Evolutionary conservation across 495 filamentous ascomycete species (phyloP).

Genomic region (Penicillium cosmopolitanum): DNA sequence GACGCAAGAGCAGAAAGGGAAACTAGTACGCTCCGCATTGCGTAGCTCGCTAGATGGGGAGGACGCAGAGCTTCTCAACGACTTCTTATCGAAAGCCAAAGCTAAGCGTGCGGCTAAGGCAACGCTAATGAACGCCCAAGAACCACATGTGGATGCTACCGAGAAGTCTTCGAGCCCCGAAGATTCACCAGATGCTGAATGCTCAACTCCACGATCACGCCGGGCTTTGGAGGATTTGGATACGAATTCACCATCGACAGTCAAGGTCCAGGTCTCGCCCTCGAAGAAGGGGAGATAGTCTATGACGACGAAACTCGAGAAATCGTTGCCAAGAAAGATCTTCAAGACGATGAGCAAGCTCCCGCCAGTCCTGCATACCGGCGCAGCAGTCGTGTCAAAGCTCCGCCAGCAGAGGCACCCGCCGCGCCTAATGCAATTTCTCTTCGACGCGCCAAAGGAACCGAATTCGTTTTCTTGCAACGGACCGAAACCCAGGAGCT

Average conservation of each 20-base stretch:
- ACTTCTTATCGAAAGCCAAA: conserved; percentile 63
- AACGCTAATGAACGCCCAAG: conserved; percentile 29
- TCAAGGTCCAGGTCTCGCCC: conserved; percentile 41
- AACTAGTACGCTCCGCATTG: conserved; percentile 45
- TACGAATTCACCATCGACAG: conserved; percentile 57
- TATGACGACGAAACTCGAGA: conserved; percentile 19
- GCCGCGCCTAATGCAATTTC: conserved; percentile 53
- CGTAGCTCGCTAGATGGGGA: conserved; percentile 54
- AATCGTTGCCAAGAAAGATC: conserved; percentile 23
- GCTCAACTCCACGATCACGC: conserved; percentile 46
- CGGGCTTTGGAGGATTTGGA: conserved; percentile 56
- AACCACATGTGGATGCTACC: conserved; percentile 17
- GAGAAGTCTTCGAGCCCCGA: conserved; percentile 25
- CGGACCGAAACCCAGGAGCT: conserved; percentile 62
- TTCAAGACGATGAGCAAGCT: conserved; percentile 25
- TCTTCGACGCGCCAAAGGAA: conserved; percentile 58
- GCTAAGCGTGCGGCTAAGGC: conserved; percentile 61
- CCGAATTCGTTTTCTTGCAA: conserved; percentile 58
- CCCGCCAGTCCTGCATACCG: conserved; percentile 39
- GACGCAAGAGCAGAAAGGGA: conserved; percentile 40
- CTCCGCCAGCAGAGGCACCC: conserved; percentile 28
- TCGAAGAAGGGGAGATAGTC: conserved; percentile 36
- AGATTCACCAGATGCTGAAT: conserved; percentile 28
- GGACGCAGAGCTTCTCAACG: conserved; percentile 62
- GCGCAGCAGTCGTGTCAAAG: conserved; percentile 48